phyloP scores from a whole-genome alignment of 73 alveolate genomes.

The Paramecium bursaria region DNA sequence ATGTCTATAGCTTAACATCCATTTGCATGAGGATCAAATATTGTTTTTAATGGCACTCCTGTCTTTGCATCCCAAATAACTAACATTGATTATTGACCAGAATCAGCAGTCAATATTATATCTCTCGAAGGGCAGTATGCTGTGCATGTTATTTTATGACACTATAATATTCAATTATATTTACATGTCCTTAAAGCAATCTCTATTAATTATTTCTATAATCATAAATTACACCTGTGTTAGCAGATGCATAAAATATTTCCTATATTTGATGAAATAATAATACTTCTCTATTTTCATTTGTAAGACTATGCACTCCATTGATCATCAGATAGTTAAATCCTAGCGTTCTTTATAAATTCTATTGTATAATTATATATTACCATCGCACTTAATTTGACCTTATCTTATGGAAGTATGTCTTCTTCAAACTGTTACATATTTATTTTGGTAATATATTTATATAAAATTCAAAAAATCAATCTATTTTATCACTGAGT shows the following conservation, averaged over 20 bases:
- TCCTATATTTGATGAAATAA: conserved; percentile 75
- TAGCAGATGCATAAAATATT: conserved; percentile 98
- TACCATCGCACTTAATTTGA: no score
- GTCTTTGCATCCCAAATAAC: conserved; percentile 98
- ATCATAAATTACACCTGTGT: conserved; percentile 98
- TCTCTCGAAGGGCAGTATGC: conserved; percentile 91
- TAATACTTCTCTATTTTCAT: conserved; percentile 75
- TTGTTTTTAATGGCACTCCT: conserved; percentile 94
- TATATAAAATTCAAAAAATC: no score
- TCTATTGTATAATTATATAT: conserved; percentile 52
- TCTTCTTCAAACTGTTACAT: no score
- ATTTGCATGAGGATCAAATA: conserved; percentile 94
- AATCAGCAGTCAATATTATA: conserved; percentile 97
- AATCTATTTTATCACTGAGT: no score
- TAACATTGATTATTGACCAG: conserved; percentile 95
- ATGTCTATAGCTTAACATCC: conserved; percentile 94
- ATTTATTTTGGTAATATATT: no score
- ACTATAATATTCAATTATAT: conserved; percentile 15
- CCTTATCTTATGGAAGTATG: no score
- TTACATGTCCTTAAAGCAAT: conserved; percentile 94
- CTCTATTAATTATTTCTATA: conserved; percentile 90
- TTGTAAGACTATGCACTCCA: conserved; percentile 96
- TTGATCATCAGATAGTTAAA: conserved; percentile 89
- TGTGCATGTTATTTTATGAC: conserved; percentile 91
- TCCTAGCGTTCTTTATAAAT: conserved; percentile 93